phyloP scores from a whole-genome alignment of 163 green algal genomes.

The Prototheca wickerhamii region DNA sequence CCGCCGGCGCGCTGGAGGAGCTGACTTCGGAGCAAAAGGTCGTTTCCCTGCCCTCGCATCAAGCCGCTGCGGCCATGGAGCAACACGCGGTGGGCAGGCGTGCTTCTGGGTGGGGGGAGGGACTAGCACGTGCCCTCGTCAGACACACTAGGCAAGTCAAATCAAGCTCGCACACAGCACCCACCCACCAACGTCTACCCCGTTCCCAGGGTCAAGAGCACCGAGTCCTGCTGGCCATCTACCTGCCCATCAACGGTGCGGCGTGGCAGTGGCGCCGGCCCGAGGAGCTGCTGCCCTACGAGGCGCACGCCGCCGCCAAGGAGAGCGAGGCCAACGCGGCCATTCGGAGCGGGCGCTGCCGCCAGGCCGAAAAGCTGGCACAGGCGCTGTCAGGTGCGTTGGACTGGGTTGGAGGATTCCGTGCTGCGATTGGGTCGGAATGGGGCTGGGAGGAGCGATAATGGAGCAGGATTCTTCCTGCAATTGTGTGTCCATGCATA shows the following conservation, averaged over 20 bases:
- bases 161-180: no score
- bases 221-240: constrained; percentile 18
- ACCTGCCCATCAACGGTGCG: constrained; percentile 11
- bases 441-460: background rate
- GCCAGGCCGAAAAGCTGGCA: background rate
- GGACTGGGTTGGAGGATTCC: background rate
- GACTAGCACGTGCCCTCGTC: no score
- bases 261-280: constrained; percentile 12
- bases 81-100: background rate
- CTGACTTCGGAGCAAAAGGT: constrained; percentile 19
- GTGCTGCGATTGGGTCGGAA: no score
- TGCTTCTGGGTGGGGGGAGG: background rate
- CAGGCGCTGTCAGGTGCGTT: constrained; percentile 6
- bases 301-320: constrained; percentile 7
- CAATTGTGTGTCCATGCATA: background rate
- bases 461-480: background rate
- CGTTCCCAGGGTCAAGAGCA: constrained; percentile 6
- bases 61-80: background rate
- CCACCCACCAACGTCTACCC: no score
- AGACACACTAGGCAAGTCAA: no score
- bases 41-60: constrained; percentile 12
- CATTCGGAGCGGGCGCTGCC: constrained; percentile 7
- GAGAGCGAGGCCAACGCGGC: constrained; percentile 12
- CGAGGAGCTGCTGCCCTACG: constrained; percentile 36
- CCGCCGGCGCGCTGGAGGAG: constrained; percentile 11